Percentiles rank a stretch among this genome's conserved stretches.
Evolutionary conservation across 768 basidiomycete genomes (phyloP).

Genomic region (Termitomyces sp.): DNA sequence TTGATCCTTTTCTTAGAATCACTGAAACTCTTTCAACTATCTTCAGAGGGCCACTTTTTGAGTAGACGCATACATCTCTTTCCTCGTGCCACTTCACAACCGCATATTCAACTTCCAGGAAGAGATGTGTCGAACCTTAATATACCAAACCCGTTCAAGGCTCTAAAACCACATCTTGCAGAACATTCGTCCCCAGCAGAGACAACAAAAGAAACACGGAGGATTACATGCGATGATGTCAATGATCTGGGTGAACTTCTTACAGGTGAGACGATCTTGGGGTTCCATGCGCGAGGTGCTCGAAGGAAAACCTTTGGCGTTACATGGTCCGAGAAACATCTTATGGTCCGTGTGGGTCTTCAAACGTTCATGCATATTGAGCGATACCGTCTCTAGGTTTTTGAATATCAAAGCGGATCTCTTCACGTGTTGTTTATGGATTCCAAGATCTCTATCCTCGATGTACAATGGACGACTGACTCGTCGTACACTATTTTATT

Average conservation of each 20-base stretch:
- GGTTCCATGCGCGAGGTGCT: conserved; percentile 19
- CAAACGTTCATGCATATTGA: neutral
- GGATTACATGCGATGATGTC: conserved; percentile 26
- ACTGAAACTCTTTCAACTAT: conserved; percentile 35
- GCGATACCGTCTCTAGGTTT: conserved; percentile 23
- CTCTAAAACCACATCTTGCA: conserved; percentile 39
- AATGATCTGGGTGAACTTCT: conserved; percentile 27
- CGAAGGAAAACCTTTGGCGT: conserved; percentile 30
- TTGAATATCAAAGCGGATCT: conserved; percentile 26
- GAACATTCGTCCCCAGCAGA: conserved; percentile 32
- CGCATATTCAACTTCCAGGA: conserved; percentile 19
- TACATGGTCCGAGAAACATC: conserved; percentile 40
- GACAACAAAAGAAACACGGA: conserved; percentile 17
- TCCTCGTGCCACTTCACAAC: conserved; percentile 15
- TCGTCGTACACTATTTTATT: conserved; percentile 32
- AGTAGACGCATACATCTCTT: conserved; percentile 33
- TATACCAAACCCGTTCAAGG: conserved; percentile 63
- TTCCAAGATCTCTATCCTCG: conserved; percentile 20
- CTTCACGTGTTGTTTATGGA: conserved; percentile 25
- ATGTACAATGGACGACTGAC: conserved; percentile 34
- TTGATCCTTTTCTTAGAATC: conserved; percentile 21
- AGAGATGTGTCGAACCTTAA: conserved; percentile 21
- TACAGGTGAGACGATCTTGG: conserved; percentile 19
- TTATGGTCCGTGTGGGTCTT: conserved; percentile 27
- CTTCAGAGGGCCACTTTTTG: conserved; percentile 38